Base-by-base conservation (phyloP, 495 filamentous ascomycete genomes). In the Lasiosphaeria hispida region DNA sequence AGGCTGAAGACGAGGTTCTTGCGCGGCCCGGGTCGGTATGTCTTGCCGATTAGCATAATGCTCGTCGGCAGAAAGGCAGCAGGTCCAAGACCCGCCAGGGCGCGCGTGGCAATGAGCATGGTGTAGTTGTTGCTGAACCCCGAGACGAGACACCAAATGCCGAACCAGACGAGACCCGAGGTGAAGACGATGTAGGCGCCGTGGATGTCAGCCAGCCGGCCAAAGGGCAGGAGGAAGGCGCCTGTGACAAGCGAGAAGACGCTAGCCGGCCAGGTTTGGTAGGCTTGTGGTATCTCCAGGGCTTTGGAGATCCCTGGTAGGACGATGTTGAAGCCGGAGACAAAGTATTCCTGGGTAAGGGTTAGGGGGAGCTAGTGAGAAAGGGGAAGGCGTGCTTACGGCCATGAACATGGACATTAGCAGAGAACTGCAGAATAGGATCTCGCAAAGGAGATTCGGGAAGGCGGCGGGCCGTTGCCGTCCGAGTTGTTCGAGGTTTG, bases 1-100 rank as follows among this genome's bases (percentile, higher is more conserved):
- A 94, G 70, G 42, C 85, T 84, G 67, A 95, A 96, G 0, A 94
- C 83, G 11, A 94, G 60, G 63, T 96, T 96, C 73, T 96, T 96
- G 10, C 91, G 77, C 7, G 89, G 90, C 0, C 91, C 91, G 0
- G 91, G 91, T 7, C 91, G 80, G 65, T 96, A 96, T 2, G 83
- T 83, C 64, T 85, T 88, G 2, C 90, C 90, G 10, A 96, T 71
- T 11, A 96, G 80, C 79, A 90, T 89, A 10, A 96, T 79, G 10
- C 88, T 82, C 3, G 87, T 85, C 3, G 91, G 90, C 17, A 94
- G 72, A 48, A 89, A 91, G 0, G 90, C 89, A 13, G 89, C 87
- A 0, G 89, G 80, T 0, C 88, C 92, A 1, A 96, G 72, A 5
- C 92, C 92, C 66, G 89, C 88, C 48, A 94, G 75, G 1, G 89